Conservation (phyloP, 2,329 filamentous ascomycete species). For the Nothophoma quercina region DNA sequence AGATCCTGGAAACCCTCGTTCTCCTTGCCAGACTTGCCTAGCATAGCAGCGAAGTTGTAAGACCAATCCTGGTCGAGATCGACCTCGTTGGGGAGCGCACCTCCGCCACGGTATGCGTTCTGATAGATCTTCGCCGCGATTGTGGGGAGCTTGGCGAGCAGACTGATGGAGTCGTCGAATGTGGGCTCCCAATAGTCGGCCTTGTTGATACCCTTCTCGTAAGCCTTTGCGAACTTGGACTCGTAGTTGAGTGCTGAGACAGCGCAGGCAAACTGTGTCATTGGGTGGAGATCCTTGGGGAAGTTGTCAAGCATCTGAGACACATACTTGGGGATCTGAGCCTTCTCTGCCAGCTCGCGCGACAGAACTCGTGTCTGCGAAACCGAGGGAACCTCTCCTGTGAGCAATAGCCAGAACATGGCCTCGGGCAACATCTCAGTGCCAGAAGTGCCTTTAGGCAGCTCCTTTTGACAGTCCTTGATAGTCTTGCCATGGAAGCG, state of each 20-base stretch:
- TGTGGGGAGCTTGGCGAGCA: constrained; percentile 94
- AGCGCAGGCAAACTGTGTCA: constrained; percentile 96
- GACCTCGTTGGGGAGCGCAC: constrained; percentile 75
- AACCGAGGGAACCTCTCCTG: constrained; percentile 86
- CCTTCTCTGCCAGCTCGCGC: constrained; percentile 85
- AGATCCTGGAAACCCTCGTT: constrained; percentile 96
- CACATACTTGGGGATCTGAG: constrained; percentile 81
- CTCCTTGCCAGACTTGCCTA: constrained; percentile 86
- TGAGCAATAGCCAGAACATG: constrained; percentile 99
- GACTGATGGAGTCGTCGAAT: constrained; percentile 91
- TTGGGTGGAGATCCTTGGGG: constrained; percentile 89
- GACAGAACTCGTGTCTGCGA: constrained; percentile 83
- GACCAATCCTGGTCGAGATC: constrained; percentile 93
- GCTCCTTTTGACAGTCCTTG: constrained; percentile 93
- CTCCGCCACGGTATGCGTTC: constrained; percentile 79
- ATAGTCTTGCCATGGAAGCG: constrained; percentile 98
- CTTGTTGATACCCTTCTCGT: constrained; percentile 90
- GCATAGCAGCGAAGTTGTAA: constrained; percentile 97
- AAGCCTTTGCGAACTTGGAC: constrained; percentile 90
- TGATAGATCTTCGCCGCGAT: constrained; percentile 98
- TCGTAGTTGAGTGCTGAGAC: constrained; percentile 96
- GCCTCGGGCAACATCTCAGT: constrained; percentile 98
- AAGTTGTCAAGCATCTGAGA: constrained; percentile 89
- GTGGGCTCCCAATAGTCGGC: constrained; percentile 99
- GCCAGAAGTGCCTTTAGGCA: constrained; percentile 89